Evolutionary conservation across 2,329 filamentous ascomycete species (phyloP).

Genomic region (Diaporthe australafricana): DNA sequence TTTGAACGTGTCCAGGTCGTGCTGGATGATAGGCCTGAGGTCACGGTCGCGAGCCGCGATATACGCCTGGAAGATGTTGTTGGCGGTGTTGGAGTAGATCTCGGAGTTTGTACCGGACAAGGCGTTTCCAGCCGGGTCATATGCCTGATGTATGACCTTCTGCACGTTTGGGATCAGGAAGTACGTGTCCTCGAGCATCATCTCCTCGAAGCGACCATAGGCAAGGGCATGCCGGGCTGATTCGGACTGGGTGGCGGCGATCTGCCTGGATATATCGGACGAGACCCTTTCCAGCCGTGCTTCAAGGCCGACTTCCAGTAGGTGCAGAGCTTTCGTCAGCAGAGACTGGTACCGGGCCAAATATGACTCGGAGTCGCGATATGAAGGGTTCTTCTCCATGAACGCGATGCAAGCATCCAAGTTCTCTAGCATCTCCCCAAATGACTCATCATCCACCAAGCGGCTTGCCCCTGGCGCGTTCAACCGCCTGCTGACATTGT

Average conservation of each 20-base stretch:
- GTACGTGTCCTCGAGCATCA: constrained; percentile 65
- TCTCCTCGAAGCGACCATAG: constrained; percentile 70
- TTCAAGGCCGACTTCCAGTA: constrained; percentile 69
- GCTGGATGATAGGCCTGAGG: constrained; percentile 63
- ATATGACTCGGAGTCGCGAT: constrained; percentile 89
- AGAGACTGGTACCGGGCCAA: constrained; percentile 88
- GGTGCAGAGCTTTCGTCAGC: constrained; percentile 73
- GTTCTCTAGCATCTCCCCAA: constrained; percentile 87
- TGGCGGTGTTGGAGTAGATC: constrained; percentile 65
- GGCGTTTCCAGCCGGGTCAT: constrained; percentile 62
- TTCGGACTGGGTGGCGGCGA: constrained; percentile 66
- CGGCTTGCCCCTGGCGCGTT: constrained; percentile 92
- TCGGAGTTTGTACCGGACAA: constrained; percentile 57
- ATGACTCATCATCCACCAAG: constrained; percentile 85
- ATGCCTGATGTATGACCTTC: constrained; percentile 62
- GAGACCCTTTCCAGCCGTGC: constrained; percentile 64
- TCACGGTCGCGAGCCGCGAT: constrained; percentile 64
- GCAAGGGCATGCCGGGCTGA: constrained; percentile 69
- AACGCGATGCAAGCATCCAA: constrained; percentile 93
- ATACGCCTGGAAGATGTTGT: constrained; percentile 67
- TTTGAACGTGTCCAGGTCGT: constrained; percentile 65
- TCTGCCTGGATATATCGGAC: constrained; percentile 65
- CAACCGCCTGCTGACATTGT: constrained; percentile 87
- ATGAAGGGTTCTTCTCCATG: constrained; percentile 86
- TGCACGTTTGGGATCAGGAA: constrained; percentile 68